phyloP scores from a whole-genome alignment of 148 eudicot genomes.

The Euryodendron excelsum region DNA sequence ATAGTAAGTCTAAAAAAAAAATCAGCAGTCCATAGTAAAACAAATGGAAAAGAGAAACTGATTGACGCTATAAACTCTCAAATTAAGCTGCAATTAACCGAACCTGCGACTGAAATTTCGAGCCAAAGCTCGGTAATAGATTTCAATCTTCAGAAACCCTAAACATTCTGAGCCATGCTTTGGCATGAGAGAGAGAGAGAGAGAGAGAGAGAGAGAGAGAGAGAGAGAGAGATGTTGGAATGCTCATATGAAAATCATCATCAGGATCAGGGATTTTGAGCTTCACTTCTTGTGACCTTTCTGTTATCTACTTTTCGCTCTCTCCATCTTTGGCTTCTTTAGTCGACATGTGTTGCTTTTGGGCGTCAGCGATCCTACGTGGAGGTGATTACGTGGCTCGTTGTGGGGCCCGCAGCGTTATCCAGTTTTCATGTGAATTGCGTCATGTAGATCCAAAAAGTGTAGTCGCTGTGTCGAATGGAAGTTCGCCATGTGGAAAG shows the following conservation, averaged over 20 bases:
- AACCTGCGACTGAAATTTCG: slow-evolving; percentile 1
- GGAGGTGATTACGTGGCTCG: slow-evolving; percentile 8
- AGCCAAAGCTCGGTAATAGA: background rate
- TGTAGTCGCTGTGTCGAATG: background rate
- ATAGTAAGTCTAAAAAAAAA: no score
- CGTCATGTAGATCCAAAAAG: background rate
- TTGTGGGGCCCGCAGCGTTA: background rate
- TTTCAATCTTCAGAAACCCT: background rate
- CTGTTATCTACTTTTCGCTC: background rate
- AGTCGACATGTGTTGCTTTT: background rate
- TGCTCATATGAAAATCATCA: background rate
- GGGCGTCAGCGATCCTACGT: background rate
- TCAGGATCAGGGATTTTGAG: background rate
- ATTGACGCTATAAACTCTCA: background rate
- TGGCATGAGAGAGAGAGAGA: background rate
- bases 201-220: background rate
- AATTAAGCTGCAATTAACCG: background rate
- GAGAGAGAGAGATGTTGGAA: background rate
- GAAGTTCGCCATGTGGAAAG: background rate
- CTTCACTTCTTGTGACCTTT: background rate
- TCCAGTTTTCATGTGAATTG: background rate
- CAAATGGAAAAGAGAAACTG: background rate
- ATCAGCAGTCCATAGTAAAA: background rate
- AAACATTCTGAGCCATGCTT: background rate
- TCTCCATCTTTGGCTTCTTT: background rate